phyloP scores from a whole-genome alignment of 495 filamentous ascomycete species.

The Penicilliopsis zonata region DNA sequence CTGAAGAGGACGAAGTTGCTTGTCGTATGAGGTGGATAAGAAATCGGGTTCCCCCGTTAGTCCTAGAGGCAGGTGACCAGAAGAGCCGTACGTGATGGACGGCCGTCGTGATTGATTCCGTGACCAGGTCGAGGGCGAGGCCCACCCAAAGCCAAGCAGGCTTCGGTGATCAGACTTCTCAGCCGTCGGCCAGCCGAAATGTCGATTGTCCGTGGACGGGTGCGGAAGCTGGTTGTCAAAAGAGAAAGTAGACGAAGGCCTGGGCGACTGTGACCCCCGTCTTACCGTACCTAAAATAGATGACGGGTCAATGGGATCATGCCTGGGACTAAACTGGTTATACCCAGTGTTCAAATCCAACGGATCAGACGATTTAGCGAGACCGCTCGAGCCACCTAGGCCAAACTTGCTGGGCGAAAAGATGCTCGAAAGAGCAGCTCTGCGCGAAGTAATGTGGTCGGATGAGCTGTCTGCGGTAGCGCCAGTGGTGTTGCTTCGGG shows the following conservation, averaged over 20 bases:
- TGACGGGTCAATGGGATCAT: conserved; percentile 45
- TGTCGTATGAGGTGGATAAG: conserved; percentile 28
- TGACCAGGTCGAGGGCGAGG: conserved; percentile 42
- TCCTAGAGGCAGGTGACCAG: conserved; percentile 39
- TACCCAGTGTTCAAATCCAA: conserved; percentile 37
- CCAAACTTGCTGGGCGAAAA: conserved; percentile 33
- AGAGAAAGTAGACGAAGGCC: conserved; percentile 69
- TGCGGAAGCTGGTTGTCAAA: conserved; percentile 60
- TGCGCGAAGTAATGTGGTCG: conserved; percentile 30
- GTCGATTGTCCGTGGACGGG: conserved; percentile 67
- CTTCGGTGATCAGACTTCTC: conserved; percentile 41
- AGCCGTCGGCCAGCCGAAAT: conserved; percentile 48
- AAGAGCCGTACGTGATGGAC: conserved; percentile 44
- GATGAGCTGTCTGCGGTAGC: conserved; percentile 32
- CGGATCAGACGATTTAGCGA: conserved; percentile 30
- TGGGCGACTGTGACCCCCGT: conserved; percentile 55
- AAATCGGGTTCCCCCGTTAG: conserved; percentile 36
- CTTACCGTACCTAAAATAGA: conserved; percentile 39
- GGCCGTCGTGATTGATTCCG: conserved; percentile 41
- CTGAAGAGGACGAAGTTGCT: conserved; percentile 32
- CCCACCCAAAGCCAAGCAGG: conserved; percentile 48
- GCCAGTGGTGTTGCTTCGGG: conserved; percentile 29
- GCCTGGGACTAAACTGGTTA: conserved; percentile 49
- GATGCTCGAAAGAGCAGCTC: conserved; percentile 31
- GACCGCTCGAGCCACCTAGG: conserved; percentile 25